These are phyloP conservation scores for Akanthomyces dipterigenus DNA, from an alignment of 2,329 filamentous ascomycete species.

Conservation along the genomic window DNA sequence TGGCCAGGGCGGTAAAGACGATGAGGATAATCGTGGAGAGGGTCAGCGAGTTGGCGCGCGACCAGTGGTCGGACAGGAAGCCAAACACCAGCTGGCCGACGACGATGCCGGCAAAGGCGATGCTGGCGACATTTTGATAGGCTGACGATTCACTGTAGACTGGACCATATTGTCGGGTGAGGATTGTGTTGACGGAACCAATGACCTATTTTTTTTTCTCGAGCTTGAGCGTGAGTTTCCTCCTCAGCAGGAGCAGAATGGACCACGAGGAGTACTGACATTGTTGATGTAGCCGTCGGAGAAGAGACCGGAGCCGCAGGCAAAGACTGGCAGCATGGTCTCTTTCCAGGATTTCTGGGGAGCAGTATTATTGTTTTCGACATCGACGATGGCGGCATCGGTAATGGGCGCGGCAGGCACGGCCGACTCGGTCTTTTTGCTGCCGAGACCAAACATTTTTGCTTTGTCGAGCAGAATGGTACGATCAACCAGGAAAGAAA, in stretches of 20 bases:
- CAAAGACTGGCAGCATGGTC: conserved; percentile 60
- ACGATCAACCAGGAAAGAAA: too few relatives aligned
- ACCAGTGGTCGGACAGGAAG: conserved; percentile 75
- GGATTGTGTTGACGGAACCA: conserved; percentile 75
- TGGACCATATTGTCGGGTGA: conserved; percentile 59
- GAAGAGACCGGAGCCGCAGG: conserved; percentile 84
- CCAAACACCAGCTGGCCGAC: conserved; percentile 77
- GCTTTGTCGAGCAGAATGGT: background rate
- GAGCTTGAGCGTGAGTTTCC: too few relatives aligned
- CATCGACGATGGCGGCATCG: background rate
- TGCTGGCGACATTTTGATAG: conserved; percentile 65
- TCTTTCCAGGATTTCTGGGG: conserved; percentile 7
- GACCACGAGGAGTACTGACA: conserved; percentile 34
- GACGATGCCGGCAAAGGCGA: conserved; percentile 82
- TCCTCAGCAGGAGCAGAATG: background rate
- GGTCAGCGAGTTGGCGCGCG: conserved; percentile 74
- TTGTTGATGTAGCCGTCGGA: conserved; percentile 90
- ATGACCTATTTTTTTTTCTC: conserved; percentile 62
- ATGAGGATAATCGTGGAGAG: conserved; percentile 78
- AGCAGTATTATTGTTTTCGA: background rate
- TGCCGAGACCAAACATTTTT: conserved; percentile 5
- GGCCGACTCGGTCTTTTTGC: background rate
- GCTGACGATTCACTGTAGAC: conserved; percentile 59
- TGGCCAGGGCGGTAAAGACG: conserved; percentile 72
- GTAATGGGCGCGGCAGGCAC: background rate